phyloP scores from a whole-genome alignment of 352 stramenopile species.

The Phytophthora pinifolia region DNA sequence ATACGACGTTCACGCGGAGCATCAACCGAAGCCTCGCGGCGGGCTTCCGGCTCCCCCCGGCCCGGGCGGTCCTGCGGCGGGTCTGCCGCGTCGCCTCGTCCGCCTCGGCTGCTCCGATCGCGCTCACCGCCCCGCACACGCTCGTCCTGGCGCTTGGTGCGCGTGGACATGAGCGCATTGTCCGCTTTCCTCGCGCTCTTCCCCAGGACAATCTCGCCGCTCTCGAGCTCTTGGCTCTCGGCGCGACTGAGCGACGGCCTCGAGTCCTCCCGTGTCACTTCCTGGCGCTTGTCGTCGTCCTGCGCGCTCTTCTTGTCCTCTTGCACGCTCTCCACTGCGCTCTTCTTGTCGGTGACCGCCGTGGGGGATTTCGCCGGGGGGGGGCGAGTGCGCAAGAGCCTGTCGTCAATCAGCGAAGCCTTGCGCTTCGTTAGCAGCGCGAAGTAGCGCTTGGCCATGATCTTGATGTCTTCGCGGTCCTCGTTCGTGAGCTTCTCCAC shows the following conservation, averaged over 20 bases:
- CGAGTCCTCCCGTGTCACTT: conserved; percentile 14
- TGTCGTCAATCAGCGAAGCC: conserved; percentile 63
- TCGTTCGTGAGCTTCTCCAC: conserved; percentile 77
- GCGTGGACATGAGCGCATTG: conserved; percentile 8
- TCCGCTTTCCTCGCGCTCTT: conserved; percentile 19
- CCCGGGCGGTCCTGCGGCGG: conserved; percentile 21
- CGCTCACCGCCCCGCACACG: conserved; percentile 25
- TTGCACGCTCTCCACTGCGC: conserved; percentile 19
- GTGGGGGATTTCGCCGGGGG: conserved; percentile 15
- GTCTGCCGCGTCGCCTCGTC: conserved; percentile 17
- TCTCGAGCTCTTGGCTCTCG: conserved; percentile 51
- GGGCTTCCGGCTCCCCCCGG: conserved; percentile 23
- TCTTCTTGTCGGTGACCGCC: conserved; percentile 18
- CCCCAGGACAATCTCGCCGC: conserved; percentile 46
- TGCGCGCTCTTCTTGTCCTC: conserved; percentile 23
- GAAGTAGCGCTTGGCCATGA: conserved; percentile 89
- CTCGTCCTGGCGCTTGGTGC: conserved; percentile 32
- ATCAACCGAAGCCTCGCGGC: conserved; percentile 18
- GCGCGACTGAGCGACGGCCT: conserved; percentile 18
- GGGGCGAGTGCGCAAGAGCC: conserved; percentile 38
- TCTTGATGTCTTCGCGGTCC: conserved; percentile 88
- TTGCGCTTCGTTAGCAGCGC: conserved; percentile 82
- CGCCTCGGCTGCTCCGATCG: conserved; percentile 25
- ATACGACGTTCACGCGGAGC: conserved; percentile 14
- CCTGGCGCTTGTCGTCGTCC: conserved; percentile 27